Conservation (phyloP, 225 moss, liverwort and hornwort genomes). For the Polytrichum formosum region DNA sequence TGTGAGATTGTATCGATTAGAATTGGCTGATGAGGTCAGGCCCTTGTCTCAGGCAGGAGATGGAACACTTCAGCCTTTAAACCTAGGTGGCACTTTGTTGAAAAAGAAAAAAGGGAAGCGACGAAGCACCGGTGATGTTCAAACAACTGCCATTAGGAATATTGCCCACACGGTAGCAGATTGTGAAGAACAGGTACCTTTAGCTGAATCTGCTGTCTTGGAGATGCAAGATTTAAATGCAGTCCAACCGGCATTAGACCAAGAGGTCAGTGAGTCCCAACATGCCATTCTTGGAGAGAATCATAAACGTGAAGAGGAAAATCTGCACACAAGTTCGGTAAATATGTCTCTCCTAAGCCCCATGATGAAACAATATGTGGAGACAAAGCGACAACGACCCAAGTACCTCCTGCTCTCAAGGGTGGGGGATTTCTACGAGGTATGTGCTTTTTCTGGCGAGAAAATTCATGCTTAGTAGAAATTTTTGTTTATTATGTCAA, state of each 20-base stretch:
- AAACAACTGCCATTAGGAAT: slow-evolving; percentile 45
- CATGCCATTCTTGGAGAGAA: slow-evolving; percentile 24
- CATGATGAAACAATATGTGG: slow-evolving; percentile 79
- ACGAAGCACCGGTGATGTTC: slow-evolving; percentile 53
- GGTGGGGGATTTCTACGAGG: slow-evolving; percentile 73
- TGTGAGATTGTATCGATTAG: slow-evolving; percentile 16
- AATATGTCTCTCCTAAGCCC: slow-evolving; percentile 58
- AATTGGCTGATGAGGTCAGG: slow-evolving; percentile 27
- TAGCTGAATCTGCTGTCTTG: slow-evolving; percentile 26
- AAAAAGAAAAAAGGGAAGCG: slow-evolving; percentile 44
- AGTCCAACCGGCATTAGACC: slow-evolving; percentile 25
- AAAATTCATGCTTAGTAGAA: not conserved
- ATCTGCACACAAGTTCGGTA: slow-evolving; percentile 50
- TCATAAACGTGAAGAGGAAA: slow-evolving; percentile 22
- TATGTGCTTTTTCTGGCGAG: slow-evolving; percentile 12
- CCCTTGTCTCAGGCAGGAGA: slow-evolving; percentile 35
- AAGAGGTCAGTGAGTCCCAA: slow-evolving; percentile 22
- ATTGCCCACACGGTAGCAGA: slow-evolving; percentile 51
- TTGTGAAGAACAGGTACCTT: slow-evolving; percentile 39
- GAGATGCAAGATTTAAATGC: slow-evolving; percentile 9
- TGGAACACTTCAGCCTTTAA: slow-evolving; percentile 51
- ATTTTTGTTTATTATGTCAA: too few species aligned
- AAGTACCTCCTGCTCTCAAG: slow-evolving; percentile 65
- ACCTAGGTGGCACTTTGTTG: slow-evolving; percentile 42
- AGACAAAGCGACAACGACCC: slow-evolving; percentile 65